Evolutionary conservation across 306 rosid species (phyloP), one percentile per base, ranked within the genome.

Genomic region (Pachyrhizus erosus): DNA sequence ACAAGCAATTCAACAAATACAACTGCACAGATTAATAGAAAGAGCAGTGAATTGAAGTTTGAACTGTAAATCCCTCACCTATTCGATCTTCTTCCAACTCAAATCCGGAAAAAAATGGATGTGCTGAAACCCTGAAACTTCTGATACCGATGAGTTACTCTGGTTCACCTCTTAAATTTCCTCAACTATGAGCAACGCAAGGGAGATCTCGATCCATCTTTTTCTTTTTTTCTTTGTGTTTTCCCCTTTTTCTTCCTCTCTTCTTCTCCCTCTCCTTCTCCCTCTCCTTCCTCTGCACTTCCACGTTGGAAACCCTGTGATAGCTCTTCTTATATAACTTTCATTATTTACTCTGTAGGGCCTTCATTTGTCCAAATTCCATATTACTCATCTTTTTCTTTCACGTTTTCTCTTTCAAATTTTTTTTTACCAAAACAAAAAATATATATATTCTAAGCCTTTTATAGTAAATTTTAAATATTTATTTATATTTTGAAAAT

Each of bases 291-390:
- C 2, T 31, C 70, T 64, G 45, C 21, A 64, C 7, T 64, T 64
- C 70, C 70, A 64, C 45, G 43, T 31, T 15, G 45, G 70, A 64
- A 64, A 31, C 70, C 7, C 43, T 15, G 23, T 64, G 24, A 6
- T 14, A 5, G 20, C 9, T 12, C 3, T 7, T 27, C 12, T 64
- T 31, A 64, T 64, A 64, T 64, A 17, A 31, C 20, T 64, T 64
- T 33, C 21, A 64, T 64, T 31, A 64, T 64, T 64, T 64, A 15
- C 70, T 64, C 34, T 33, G 43, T 64, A 7, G 70, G 70, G 20
- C 70, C 45, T 33, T 31, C 43, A 31, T 45, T 64, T 17, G 2
- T 2, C 24, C 45, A 33, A 64, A 31, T 33, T 31, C 45, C 43
- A 64, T 5, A 17, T 64, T 6, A 27, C 39, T 4, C 15, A 11